Evolutionary conservation across 2,329 filamentous ascomycete genomes (phyloP).

Genomic region (Hirsutella thompsonii): DNA sequence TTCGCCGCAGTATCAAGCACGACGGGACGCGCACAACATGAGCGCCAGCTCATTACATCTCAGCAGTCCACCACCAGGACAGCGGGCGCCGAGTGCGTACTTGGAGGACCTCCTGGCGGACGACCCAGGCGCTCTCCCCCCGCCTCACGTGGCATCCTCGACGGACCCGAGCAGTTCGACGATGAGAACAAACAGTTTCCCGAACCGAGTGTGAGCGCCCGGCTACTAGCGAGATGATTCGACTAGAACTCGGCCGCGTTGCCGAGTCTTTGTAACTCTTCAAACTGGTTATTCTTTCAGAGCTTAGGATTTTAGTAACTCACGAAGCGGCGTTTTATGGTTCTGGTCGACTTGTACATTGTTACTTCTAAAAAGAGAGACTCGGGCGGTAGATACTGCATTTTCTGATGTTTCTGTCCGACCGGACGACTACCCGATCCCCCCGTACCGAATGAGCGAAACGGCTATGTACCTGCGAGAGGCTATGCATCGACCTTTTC

Average conservation of each 20-base stretch:
- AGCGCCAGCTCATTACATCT: constrained; percentile 57
- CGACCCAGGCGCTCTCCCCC: constrained; percentile 41
- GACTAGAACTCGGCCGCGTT: neutral
- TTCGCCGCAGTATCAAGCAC: constrained; percentile 43
- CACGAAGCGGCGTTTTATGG: neutral
- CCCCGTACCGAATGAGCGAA: no score
- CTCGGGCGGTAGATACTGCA: neutral
- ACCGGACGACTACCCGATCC: no score
- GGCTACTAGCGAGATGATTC: neutral
- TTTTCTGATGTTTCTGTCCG: no score
- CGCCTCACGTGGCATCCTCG: constrained; percentile 22
- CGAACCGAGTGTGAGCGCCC: constrained; percentile 13
- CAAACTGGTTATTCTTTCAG: neutral
- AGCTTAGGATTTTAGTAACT: neutral
- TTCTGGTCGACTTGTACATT: neutral
- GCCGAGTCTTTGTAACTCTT: neutral
- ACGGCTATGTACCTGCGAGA: no score
- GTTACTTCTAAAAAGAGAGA: neutral
- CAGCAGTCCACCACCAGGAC: constrained; percentile 41
- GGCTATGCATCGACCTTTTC: no score
- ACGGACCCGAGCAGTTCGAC: constrained; percentile 2
- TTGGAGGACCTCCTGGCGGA: constrained; percentile 82
- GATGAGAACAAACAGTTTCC: constrained; percentile 8
- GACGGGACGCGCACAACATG: constrained; percentile 43
- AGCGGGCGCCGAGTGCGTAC: constrained; percentile 75